These are phyloP conservation scores for Macrophomina pseudophaseolina DNA, from an alignment of 2,329 filamentous ascomycete genomes.

Conservation along the genomic window DNA sequence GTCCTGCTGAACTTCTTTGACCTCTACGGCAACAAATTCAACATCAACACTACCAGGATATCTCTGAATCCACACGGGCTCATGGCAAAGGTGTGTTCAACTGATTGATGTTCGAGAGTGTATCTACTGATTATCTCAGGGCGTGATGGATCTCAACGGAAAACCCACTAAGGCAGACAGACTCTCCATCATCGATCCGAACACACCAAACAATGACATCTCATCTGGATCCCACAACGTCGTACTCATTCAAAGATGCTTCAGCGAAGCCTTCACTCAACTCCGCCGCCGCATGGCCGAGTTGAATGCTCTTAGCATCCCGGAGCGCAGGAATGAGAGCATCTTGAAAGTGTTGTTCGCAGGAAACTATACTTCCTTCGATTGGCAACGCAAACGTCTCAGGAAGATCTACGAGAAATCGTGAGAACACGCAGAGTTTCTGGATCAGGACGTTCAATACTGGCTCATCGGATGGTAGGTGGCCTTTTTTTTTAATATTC, in stretches of 20 bases:
- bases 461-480: background rate
- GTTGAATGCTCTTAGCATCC: conserved; percentile 44
- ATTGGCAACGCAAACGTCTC: conserved; percentile 65
- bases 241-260: conserved; percentile 68
- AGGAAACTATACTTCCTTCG: conserved; percentile 79
- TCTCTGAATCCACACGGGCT: conserved; percentile 75
- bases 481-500: no score
- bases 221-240: conserved; percentile 82
- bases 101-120: background rate
- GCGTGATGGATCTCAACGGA: conserved; percentile 36
- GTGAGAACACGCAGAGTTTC: background rate
- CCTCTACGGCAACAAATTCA: conserved; percentile 83
- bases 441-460: background rate
- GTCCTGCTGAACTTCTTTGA: conserved; percentile 87
- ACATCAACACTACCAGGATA: conserved; percentile 73
- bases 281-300: conserved; percentile 61
- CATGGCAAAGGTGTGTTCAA: conserved; percentile 71
- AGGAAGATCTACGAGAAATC: conserved; percentile 14
- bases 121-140: conserved; percentile 11
- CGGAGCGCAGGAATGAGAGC: conserved; percentile 50
- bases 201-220: conserved; percentile 84
- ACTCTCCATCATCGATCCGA: conserved; percentile 90
- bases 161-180: conserved; percentile 55
- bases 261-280: conserved; percentile 56
- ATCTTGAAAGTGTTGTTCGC: conserved; percentile 75